These are phyloP conservation scores for Epichloe glyceriae DNA, from an alignment of 2,329 filamentous ascomycete species.

Conservation along the genomic window DNA sequence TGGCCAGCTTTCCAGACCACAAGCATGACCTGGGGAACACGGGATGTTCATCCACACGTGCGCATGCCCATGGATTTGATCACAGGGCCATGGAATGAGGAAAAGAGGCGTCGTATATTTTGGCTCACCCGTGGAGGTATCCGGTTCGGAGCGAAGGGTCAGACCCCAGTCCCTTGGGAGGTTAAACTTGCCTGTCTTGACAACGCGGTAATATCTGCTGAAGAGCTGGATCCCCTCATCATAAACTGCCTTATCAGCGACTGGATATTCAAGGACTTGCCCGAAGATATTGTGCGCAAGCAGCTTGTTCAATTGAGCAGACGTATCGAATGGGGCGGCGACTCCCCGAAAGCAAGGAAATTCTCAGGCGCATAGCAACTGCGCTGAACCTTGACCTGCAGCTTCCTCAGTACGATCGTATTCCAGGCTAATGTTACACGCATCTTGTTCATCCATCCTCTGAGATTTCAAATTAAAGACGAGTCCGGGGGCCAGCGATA, in stretches of 20 bases:
- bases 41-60: constrained; percentile 25
- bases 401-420: constrained; percentile 3
- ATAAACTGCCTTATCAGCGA: constrained; percentile 18
- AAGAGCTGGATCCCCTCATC: constrained; percentile 16
- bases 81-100: constrained; percentile 28
- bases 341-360: constrained; percentile 12
- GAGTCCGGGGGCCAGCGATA: no score
- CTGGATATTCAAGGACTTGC: constrained; percentile 17
- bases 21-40: constrained; percentile 12
- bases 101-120: constrained; percentile 27
- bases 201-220: constrained; percentile 19
- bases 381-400: constrained; percentile 6
- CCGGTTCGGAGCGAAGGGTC: constrained; percentile 14
- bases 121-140: constrained; percentile 31
- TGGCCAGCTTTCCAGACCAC: constrained; percentile 12
- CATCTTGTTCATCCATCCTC: neutral
- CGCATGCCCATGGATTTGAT: constrained; percentile 28
- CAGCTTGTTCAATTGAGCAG: constrained; percentile 14
- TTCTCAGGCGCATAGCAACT: constrained; percentile 12
- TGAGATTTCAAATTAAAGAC: no score
- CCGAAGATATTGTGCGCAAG: constrained; percentile 16
- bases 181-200: constrained; percentile 23
- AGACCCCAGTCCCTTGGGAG: constrained; percentile 27
- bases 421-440: neutral
- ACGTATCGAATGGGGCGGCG: constrained; percentile 19